Percentiles rank a stretch among this genome's conserved stretches.
Conservation (phyloP, 2,329 filamentous ascomycete genomes). For the Aspergillus neotritici region DNA sequence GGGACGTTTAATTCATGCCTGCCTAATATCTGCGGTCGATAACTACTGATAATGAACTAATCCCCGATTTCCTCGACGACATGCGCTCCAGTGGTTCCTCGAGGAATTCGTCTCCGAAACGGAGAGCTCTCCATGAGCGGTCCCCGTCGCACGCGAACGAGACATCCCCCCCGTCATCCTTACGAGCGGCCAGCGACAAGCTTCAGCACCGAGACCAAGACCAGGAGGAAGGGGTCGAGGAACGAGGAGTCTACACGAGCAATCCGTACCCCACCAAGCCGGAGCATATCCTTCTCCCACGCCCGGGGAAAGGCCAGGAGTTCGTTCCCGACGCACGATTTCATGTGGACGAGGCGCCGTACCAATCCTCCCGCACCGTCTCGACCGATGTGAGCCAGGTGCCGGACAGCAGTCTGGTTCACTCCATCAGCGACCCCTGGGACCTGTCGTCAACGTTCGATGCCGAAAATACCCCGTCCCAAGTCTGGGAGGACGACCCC, state of each 20-base stretch:
- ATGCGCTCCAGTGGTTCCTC: slow-evolving; percentile 31
- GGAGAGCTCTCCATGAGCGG: slow-evolving; percentile 44
- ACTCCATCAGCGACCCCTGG: slow-evolving; percentile 27
- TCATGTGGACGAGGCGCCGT: slow-evolving; percentile 27
- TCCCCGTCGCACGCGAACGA: slow-evolving; percentile 43
- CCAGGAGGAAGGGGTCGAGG: slow-evolving; percentile 31
- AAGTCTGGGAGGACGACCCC: slow-evolving; percentile 36
- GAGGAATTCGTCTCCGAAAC: slow-evolving; percentile 30
- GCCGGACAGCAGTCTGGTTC: slow-evolving; percentile 22
- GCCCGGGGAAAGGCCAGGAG: slow-evolving; percentile 35
- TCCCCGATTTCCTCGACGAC: slow-evolving; percentile 16
- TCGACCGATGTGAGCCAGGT: slow-evolving; percentile 25
- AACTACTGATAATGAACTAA: slow-evolving; percentile 28
- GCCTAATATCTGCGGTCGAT: slow-evolving; percentile 8
- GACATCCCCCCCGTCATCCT: slow-evolving; percentile 31
- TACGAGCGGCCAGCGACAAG: slow-evolving; percentile 32
- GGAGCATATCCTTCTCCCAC: slow-evolving; percentile 41
- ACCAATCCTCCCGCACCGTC: slow-evolving; percentile 24
- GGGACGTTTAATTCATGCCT: background rate
- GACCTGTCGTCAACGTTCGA: slow-evolving; percentile 35
- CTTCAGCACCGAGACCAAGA: slow-evolving; percentile 5
- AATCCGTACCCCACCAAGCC: slow-evolving; percentile 46
- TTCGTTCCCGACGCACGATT: slow-evolving; percentile 28
- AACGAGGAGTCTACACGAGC: slow-evolving; percentile 29
- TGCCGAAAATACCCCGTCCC: slow-evolving; percentile 31